Conservation (phyloP, 2,329 filamentous ascomycete genomes). For the Onygenales sp. region DNA sequence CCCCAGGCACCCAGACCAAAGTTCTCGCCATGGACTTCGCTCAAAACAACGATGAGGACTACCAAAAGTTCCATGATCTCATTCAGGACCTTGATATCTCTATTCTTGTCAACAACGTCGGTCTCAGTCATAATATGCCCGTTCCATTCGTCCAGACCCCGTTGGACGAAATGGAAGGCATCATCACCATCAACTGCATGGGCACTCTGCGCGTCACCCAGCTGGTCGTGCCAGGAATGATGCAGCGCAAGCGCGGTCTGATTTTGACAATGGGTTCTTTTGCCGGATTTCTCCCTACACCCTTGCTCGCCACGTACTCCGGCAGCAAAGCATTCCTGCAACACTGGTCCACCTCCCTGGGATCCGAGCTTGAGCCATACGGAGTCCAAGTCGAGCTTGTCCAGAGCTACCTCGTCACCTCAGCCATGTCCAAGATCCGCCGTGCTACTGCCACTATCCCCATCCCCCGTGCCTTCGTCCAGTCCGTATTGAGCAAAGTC, state of each 20-base stretch:
- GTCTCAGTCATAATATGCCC: constrained; percentile 85
- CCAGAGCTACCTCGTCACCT: constrained; percentile 85
- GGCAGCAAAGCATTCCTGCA: constrained; percentile 97
- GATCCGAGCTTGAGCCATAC: constrained; percentile 67
- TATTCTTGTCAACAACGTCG: constrained; percentile 94
- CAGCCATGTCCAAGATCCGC: constrained; percentile 94
- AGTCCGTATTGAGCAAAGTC: constrained; percentile 66
- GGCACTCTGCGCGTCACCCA: constrained; percentile 84
- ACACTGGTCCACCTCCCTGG: constrained; percentile 84
- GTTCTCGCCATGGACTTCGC: constrained; percentile 87
- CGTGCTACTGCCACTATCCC: constrained; percentile 69
- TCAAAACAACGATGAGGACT: constrained; percentile 68
- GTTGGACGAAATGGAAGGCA: constrained; percentile 71
- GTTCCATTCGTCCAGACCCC: constrained; percentile 77
- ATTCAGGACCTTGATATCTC: constrained; percentile 68
- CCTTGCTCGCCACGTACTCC: constrained; percentile 89
- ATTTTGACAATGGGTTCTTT: constrained; percentile 98
- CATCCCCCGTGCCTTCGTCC: constrained; percentile 72
- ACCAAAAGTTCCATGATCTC: constrained; percentile 59
- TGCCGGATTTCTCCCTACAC: constrained; percentile 83
- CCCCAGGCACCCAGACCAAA: constrained; percentile 62
- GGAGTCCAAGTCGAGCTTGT: constrained; percentile 87
- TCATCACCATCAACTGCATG: constrained; percentile 90
- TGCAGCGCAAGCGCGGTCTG: constrained; percentile 71
- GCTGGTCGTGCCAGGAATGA: constrained; percentile 74